Percentiles rank a stretch among this genome's conserved stretches.
Evolutionary conservation across 2,329 filamentous ascomycete species (phyloP).

Genomic region (Phialocephala sp.): DNA sequence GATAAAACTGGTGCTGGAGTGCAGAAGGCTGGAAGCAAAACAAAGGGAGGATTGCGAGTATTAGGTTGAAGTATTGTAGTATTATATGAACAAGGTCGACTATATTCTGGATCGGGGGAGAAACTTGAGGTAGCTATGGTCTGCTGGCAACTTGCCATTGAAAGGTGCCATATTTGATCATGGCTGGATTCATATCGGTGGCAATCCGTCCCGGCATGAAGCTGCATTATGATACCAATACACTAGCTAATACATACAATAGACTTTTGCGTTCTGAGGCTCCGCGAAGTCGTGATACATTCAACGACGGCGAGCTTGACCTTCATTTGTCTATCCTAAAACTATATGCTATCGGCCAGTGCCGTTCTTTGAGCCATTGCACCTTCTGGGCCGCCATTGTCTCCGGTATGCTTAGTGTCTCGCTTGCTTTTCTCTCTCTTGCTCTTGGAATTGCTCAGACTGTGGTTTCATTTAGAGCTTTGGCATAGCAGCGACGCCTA

Average conservation of each 20-base stretch:
- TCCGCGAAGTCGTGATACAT: background rate
- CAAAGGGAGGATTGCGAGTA: conserved; percentile 67
- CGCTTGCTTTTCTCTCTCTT: no score
- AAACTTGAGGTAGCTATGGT: background rate
- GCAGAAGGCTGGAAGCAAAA: conserved; percentile 68
- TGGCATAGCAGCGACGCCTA: no score
- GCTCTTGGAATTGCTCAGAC: no score
- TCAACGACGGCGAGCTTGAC: no score
- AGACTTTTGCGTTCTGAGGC: background rate
- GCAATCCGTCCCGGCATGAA: background rate
- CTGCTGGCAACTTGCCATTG: background rate
- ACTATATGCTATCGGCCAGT: no score
- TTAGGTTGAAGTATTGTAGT: conserved; percentile 52
- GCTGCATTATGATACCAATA: background rate
- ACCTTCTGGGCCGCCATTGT: no score
- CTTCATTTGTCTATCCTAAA: no score
- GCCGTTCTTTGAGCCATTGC: no score
- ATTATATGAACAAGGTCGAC: background rate
- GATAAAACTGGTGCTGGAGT: conserved; percentile 55
- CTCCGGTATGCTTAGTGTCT: no score
- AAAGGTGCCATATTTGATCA: background rate
- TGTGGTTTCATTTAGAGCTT: no score
- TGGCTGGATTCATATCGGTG: background rate
- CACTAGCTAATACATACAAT: background rate
- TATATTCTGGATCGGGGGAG: background rate